These are phyloP conservation scores for Colletotrichum scovillei DNA, from an alignment of 2,329 filamentous ascomycete species.

Conservation along the genomic window DNA sequence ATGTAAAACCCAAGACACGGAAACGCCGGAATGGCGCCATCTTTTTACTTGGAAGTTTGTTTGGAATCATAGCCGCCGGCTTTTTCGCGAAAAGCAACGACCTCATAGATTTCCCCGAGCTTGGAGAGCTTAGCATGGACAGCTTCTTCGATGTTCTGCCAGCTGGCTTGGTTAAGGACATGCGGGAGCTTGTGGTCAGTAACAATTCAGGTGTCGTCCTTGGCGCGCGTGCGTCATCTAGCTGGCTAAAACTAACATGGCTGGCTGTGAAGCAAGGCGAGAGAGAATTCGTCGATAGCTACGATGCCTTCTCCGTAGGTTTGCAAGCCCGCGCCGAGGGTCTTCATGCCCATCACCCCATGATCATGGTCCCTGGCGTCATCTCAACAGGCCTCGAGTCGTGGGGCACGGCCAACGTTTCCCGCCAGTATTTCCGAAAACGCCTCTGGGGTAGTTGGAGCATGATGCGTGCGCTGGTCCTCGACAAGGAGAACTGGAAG, in stretches of 20 bases:
- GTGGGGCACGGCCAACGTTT: conserved; percentile 90
- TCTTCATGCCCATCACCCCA: conserved; percentile 82
- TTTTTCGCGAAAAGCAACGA: conserved; percentile 93
- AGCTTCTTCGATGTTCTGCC: conserved; percentile 88
- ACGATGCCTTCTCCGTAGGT: conserved; percentile 94
- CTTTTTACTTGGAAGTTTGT: conserved; percentile 89
- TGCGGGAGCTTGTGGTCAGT: conserved; percentile 83
- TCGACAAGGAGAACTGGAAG: conserved; percentile 96
- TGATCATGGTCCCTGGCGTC: conserved; percentile 97
- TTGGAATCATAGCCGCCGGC: conserved; percentile 87
- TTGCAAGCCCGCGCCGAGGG: conserved; percentile 85
- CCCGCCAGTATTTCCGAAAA: conserved; percentile 92
- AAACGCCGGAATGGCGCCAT: conserved; percentile 85
- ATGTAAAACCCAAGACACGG: conserved; percentile 57
- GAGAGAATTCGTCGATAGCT: conserved; percentile 83
- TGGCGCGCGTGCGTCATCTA: background rate
- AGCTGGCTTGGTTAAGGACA: conserved; percentile 85
- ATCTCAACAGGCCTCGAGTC: conserved; percentile 97
- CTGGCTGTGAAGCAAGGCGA: conserved; percentile 75
- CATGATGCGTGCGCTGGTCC: conserved; percentile 95
- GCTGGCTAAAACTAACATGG: conserved; percentile 34
- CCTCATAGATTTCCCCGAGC: conserved; percentile 81
- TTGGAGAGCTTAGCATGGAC: conserved; percentile 83
- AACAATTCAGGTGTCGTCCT: conserved; percentile 25
- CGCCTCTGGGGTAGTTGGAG: conserved; percentile 97